phyloP scores from a whole-genome alignment of 129 eudicot species.

The Helianthus annuus region DNA sequence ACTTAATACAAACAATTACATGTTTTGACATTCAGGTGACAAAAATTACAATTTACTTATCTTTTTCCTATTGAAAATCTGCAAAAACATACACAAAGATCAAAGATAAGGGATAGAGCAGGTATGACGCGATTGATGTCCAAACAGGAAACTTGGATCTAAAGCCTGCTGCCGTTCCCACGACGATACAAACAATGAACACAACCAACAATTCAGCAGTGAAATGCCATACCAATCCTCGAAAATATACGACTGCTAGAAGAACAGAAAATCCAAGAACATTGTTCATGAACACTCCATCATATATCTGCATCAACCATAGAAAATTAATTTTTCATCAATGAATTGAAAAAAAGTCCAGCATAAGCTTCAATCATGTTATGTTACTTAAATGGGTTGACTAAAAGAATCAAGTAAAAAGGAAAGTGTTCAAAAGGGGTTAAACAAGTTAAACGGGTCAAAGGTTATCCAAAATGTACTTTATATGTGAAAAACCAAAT shows the following conservation, averaged over 20 bases:
- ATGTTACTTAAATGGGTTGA: background rate
- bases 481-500: background rate
- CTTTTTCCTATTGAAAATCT: slow-evolving; percentile 21
- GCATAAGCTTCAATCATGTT: no score
- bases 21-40: slow-evolving; percentile 13
- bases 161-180: slow-evolving; percentile 53
- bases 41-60: background rate
- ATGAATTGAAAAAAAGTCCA: background rate
- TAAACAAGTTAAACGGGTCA: background rate
- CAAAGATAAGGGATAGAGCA: slow-evolving; percentile 73
- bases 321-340: background rate
- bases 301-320: slow-evolving; percentile 60
- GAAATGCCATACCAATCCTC: slow-evolving; percentile 76
- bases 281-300: slow-evolving; percentile 82
- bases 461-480: background rate
- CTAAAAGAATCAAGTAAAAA: background rate
- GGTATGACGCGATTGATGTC: slow-evolving; percentile 49
- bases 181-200: slow-evolving; percentile 45
- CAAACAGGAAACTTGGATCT: slow-evolving; percentile 65
- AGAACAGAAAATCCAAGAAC: slow-evolving; percentile 76
- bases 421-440: background rate
- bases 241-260: slow-evolving; percentile 53
- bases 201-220: slow-evolving; percentile 58
- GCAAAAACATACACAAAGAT: slow-evolving; percentile 58
- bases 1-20: slow-evolving; percentile 10